Percentiles rank a stretch among this genome's conserved stretches.
phyloP scores from a whole-genome alignment of 345 rosid species.

The Populus euphratica region DNA sequence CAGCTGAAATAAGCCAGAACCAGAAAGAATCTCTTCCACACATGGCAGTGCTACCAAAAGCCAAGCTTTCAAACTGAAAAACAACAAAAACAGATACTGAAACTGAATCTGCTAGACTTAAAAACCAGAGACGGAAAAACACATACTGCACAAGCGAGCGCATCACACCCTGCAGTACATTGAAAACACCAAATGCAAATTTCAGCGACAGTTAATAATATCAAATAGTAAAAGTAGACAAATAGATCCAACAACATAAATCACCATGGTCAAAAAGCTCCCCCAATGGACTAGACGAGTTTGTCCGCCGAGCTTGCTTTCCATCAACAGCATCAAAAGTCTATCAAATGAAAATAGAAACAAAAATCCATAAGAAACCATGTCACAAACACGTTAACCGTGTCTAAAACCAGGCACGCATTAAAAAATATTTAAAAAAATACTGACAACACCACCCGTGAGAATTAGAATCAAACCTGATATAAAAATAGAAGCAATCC shows the following conservation, averaged over 20 bases:
- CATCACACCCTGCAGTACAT: constrained; percentile 84
- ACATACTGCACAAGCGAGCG: constrained; percentile 97
- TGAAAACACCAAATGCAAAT: constrained; percentile 9
- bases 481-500: constrained; percentile 89
- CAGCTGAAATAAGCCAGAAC: constrained; percentile 95
- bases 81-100: constrained; percentile 10
- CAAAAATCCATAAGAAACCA: constrained; percentile 7
- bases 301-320: constrained; percentile 94
- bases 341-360: constrained; percentile 28
- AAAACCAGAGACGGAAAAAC: constrained; percentile 9
- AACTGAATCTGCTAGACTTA: not conserved
- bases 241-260: constrained; percentile 14
- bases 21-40: constrained; percentile 86
- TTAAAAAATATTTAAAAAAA: not conserved
- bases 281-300: constrained; percentile 83
- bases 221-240: not conserved
- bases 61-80: constrained; percentile 76
- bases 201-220: constrained; percentile 17
- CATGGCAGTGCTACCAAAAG: constrained; percentile 92
- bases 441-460: not conserved
- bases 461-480: constrained; percentile 54
- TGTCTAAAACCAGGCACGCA: not conserved
- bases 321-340: constrained; percentile 99
- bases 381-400: constrained; percentile 1
- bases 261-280: constrained; percentile 96